Percentiles rank a stretch among this genome's conserved stretches.
Conservation (phyloP, 768 basidiomycete genomes). For the Clavulina sp. region DNA sequence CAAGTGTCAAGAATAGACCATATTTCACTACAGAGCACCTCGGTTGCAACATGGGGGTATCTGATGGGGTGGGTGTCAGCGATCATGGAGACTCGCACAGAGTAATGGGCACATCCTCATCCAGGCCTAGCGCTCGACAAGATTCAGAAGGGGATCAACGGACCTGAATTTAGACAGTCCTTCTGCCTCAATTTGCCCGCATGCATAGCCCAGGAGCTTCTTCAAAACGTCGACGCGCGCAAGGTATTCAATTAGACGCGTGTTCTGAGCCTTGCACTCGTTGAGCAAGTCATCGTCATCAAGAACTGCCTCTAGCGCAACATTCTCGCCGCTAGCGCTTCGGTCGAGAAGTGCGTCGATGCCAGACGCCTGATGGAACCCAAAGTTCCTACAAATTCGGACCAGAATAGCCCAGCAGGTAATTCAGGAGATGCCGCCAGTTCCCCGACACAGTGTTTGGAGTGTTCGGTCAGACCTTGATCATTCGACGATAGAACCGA, state of each 20-base stretch:
- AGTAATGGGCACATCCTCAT: too few species aligned
- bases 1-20: constrained; percentile 91
- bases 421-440: too few species aligned
- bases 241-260: constrained; percentile 74
- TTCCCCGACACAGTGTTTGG: too few species aligned
- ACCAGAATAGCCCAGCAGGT: too few species aligned
- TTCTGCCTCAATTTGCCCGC: constrained; percentile 68
- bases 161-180: constrained; percentile 70
- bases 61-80: constrained; percentile 26
- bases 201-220: constrained; percentile 67
- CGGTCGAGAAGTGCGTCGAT: constrained; percentile 85
- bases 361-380: constrained; percentile 72
- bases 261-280: constrained; percentile 92
- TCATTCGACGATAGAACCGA: too few species aligned
- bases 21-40: constrained; percentile 89
- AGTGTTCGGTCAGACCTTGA: too few species aligned
- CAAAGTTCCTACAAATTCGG: constrained; percentile 75
- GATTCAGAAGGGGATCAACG: constrained; percentile 18
- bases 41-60: constrained; percentile 84
- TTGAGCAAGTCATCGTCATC: constrained; percentile 88
- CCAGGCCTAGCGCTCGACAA: neutral
- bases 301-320: constrained; percentile 75
- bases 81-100: neutral
- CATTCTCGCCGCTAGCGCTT: too few species aligned
- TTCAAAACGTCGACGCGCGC: constrained; percentile 66